phyloP scores from a whole-genome alignment of 78 protist genomes.

The Cavenderia fasciculata region DNA sequence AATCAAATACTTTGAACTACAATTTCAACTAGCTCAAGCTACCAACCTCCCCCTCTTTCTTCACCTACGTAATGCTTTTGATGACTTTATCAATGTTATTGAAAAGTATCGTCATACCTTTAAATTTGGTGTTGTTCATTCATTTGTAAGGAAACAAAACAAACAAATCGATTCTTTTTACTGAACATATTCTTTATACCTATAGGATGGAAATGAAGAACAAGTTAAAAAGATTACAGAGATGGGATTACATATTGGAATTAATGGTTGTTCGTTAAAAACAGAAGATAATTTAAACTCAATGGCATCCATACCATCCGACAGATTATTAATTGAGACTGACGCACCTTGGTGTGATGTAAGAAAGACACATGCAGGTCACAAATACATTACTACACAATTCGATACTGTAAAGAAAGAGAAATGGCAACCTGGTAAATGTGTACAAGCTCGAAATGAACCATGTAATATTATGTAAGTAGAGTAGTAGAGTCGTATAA shows the following conservation, averaged over 20 bases:
- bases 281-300: slow-evolving; percentile 73
- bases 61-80: slow-evolving; percentile 59
- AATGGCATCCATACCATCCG: slow-evolving; percentile 58
- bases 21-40: slow-evolving; percentile 31
- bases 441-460: slow-evolving; percentile 75
- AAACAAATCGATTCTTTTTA: not conserved
- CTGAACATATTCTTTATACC: not conserved
- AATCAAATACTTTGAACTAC: slow-evolving; percentile 61
- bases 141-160: slow-evolving; percentile 24
- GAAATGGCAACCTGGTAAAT: slow-evolving; percentile 30
- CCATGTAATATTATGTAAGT: slow-evolving; percentile 77
- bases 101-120: slow-evolving; percentile 39
- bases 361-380: slow-evolving; percentile 68
- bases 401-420: slow-evolving; percentile 64
- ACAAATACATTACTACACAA: slow-evolving; percentile 45
- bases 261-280: slow-evolving; percentile 81
- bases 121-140: slow-evolving; percentile 78
- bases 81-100: slow-evolving; percentile 58
- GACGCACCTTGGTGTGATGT: slow-evolving; percentile 85
- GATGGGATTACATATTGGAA: slow-evolving; percentile 69
- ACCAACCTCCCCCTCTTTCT: slow-evolving; percentile 61
- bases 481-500: not conserved
- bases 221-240: slow-evolving; percentile 20
- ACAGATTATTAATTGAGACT: slow-evolving; percentile 71
- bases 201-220: slow-evolving; percentile 55